Evolutionary conservation across 1,284 basidiomycete species (phyloP).

Genomic region (Leccinum ponderosum): DNA sequence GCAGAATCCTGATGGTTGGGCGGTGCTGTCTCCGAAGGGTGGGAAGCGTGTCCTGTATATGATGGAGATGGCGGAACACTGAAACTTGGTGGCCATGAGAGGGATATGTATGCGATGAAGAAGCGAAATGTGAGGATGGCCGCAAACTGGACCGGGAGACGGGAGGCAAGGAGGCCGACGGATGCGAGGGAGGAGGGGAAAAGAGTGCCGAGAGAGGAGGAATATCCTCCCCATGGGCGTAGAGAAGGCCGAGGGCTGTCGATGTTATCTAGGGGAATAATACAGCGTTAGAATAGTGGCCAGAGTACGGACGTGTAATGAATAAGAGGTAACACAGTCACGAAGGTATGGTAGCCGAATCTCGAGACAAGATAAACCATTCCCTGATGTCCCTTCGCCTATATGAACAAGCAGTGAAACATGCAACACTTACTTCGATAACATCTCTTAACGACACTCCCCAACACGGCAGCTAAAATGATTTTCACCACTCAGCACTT

Average conservation of each 20-base stretch:
- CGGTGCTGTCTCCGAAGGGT: slow-evolving; percentile 5
- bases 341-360: not conserved
- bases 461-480: slow-evolving; percentile 46
- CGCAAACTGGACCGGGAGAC: slow-evolving; percentile 24
- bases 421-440: slow-evolving; percentile 28
- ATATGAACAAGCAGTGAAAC: not conserved
- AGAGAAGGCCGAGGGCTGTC: slow-evolving; percentile 32
- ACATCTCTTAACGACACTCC: slow-evolving; percentile 37
- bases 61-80: slow-evolving; percentile 4
- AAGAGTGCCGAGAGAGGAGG: slow-evolving; percentile 25
- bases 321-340: not conserved
- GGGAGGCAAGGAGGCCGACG: slow-evolving; percentile 17
- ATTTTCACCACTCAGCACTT: slow-evolving; percentile 62
- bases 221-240: slow-evolving; percentile 27
- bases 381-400: not conserved
- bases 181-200: slow-evolving; percentile 2
- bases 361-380: not conserved
- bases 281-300: slow-evolving; percentile 8
- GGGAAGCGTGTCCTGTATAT: slow-evolving; percentile 10
- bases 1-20: not conserved
- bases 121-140: slow-evolving; percentile 25
- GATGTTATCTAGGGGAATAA: slow-evolving; percentile 26
- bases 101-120: slow-evolving; percentile 12
- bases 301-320: not conserved
- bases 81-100: slow-evolving; percentile 6